Evolutionary conservation across 192 early-diverging fungal genomes (phyloP).

Genomic region (Anaeromyces robustus): DNA sequence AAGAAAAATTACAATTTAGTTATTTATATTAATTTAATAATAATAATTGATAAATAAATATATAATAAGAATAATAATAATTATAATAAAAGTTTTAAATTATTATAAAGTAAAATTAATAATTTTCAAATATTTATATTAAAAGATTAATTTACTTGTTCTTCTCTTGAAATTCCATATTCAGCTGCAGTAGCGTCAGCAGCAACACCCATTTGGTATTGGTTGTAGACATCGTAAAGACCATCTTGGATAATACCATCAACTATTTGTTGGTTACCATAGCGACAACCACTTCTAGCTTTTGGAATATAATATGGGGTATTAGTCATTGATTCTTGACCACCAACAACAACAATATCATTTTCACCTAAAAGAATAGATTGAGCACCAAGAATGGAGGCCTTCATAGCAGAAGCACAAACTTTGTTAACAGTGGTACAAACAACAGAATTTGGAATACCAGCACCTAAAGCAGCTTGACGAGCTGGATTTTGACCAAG

Average conservation of each 20-base stretch:
- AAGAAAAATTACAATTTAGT: not conserved
- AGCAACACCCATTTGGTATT: conserved; percentile 70
- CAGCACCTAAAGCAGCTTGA: conserved; percentile 74
- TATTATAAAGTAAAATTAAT: conserved; percentile 74
- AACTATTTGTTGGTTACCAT: conserved; percentile 60
- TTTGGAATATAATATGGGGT: conserved; percentile 72
- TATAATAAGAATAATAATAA: no score
- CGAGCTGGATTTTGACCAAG: conserved; percentile 86
- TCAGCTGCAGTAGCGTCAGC: conserved; percentile 47
- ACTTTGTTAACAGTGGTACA: conserved; percentile 98
- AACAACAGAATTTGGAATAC: conserved; percentile 61
- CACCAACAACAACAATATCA: conserved; percentile 73
- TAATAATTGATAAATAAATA: no score
- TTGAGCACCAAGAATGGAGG: conserved; percentile 81
- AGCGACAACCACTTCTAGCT: conserved; percentile 63
- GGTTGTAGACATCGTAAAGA: conserved; percentile 91
- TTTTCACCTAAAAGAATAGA: conserved; percentile 61
- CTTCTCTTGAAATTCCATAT: conserved; percentile 56
- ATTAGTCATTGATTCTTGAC: conserved; percentile 96
- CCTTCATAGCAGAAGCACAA: conserved; percentile 96
- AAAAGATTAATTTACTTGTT: conserved; percentile 62
- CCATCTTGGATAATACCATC: conserved; percentile 94
- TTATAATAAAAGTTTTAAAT: conserved; percentile 46
- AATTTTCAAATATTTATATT: no score
- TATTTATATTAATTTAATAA: not conserved